Percentiles rank a stretch among this genome's conserved stretches.
Conservation (phyloP, 1,139 yeast species). For the Taphrina wiesneri region DNA sequence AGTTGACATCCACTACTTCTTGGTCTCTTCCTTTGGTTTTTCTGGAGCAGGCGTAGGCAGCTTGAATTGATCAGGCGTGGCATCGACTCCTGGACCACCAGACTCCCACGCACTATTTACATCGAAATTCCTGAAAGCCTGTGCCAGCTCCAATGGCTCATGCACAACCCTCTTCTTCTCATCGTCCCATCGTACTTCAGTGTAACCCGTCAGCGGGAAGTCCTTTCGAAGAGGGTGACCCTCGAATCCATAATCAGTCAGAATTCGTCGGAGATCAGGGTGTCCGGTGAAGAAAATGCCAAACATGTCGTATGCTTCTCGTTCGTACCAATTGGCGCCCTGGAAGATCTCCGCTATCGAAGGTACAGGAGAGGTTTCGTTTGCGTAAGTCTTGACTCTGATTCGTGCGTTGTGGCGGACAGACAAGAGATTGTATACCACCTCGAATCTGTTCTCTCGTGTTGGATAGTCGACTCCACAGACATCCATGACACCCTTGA, state of each 20-base stretch:
- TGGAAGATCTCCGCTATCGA: slow-evolving; percentile 67
- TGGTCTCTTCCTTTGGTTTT: slow-evolving; percentile 46
- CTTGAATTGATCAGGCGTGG: slow-evolving; percentile 76
- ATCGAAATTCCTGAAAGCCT: slow-evolving; percentile 83
- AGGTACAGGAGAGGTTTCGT: slow-evolving; percentile 80
- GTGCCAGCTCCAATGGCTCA: slow-evolving; percentile 67
- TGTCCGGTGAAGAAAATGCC: slow-evolving; percentile 77
- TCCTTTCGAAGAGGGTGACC: slow-evolving; percentile 91
- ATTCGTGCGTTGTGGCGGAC: slow-evolving; percentile 84
- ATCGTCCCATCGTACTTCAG: slow-evolving; percentile 81
- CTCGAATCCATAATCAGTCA: slow-evolving; percentile 91
- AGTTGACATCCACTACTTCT: slow-evolving; percentile 41
- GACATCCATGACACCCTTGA: slow-evolving; percentile 73
- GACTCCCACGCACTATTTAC: slow-evolving; percentile 92
- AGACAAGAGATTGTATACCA: slow-evolving; percentile 77
- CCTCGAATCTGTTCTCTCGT: slow-evolving; percentile 81
- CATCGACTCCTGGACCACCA: slow-evolving; percentile 83
- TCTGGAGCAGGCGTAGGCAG: slow-evolving; percentile 83
- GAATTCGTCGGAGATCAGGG: slow-evolving; percentile 84
- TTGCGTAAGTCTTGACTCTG: slow-evolving; percentile 85
- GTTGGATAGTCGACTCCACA: slow-evolving; percentile 88
- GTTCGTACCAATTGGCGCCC: slow-evolving; percentile 77
- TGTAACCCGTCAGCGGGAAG: slow-evolving; percentile 74
- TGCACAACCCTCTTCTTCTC: slow-evolving; percentile 87
- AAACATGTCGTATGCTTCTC: slow-evolving; percentile 38